phyloP scores from a whole-genome alignment of 352 stramenopile species.

The Globisporangium carolinianum region DNA sequence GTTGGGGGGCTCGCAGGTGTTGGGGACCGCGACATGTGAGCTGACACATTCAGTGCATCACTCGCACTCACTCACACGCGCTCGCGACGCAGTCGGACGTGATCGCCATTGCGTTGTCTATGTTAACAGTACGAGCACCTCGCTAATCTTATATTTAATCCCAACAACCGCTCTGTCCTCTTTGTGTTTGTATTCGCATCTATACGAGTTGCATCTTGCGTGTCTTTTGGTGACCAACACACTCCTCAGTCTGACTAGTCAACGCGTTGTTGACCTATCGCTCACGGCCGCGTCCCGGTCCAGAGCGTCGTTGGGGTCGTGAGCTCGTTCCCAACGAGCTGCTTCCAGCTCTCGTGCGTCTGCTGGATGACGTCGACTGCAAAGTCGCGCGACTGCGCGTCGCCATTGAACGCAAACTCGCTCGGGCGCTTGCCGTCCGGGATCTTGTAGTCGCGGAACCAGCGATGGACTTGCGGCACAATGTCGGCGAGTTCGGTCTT shows the following conservation, averaged over 20 bases:
- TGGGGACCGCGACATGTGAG: neutral
- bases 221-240: neutral
- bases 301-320: slow-evolving; percentile 49
- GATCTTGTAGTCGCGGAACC: slow-evolving; percentile 99
- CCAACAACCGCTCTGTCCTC: no score
- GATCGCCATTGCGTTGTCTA: no score
- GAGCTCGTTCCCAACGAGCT: slow-evolving; percentile 55
- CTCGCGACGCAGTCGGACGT: no score
- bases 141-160: no score
- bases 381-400: slow-evolving; percentile 81
- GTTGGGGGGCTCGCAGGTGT: neutral
- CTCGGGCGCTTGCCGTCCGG: slow-evolving; percentile 99
- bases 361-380: slow-evolving; percentile 88
- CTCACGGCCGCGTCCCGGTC: slow-evolving; percentile 21
- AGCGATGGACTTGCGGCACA: slow-evolving; percentile 80
- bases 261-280: no score
- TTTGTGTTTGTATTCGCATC: no score
- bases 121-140: no score
- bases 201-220: no score
- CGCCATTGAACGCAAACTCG: slow-evolving; percentile 97
- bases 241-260: no score
- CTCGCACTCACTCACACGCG: no score
- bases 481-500: slow-evolving; percentile 69
- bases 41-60: neutral
- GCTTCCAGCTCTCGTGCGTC: slow-evolving; percentile 86